Base-by-base conservation (phyloP, 208 protist genomes). In the Wallacemonas sp. region DNA sequence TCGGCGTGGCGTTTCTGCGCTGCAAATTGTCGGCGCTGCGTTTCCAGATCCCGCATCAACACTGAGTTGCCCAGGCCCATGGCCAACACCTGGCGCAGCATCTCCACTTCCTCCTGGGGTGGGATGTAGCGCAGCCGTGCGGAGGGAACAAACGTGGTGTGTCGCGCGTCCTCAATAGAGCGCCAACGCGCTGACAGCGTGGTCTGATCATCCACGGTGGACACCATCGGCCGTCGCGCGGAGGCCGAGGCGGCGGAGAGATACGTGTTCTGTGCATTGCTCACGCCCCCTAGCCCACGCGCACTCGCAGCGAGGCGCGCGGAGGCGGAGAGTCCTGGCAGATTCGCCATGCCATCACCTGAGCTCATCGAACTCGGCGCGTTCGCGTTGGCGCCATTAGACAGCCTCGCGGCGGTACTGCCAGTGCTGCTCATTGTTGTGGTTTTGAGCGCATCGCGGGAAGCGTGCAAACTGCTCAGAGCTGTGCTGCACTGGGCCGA, bases 61-160 rank as follows among this genome's bases (percentile, higher is more conserved):
- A 65, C 73, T 9, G 74, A 72, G 66, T 77, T 83, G 5, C 73
- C 82, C 3, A 85, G 88, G 19, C 88, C 88, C 80, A 94, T 91
- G 3, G 76, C 72, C 22, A 91, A 75, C 65, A 89, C 82, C 21
- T 84, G 73, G n/a, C 79, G 82, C 47, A 94, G 84, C 53, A 94
- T 56, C 53, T 61, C 38, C 41, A 91, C 74, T 61, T 94, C 88
- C 62, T 85, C 78, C 8, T 28, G 44, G 2, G 88, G 88, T 4
- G 88, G 84, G 26, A 86, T 60, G 64, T 90, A 94, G 28, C 73
- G 62, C 46, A 90, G 66, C 3, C 81, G 82, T 26, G 75, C 62
- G 8, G 79, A 77, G 0, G 81, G 82, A 1, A 62, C 62, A 5
- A 69, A 65, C 15, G 61, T 62, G 12, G 28, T 44, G 33, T 79